Conservation (phyloP, 2,329 filamentous ascomycete species). For the Alternaria angustiovoidea region DNA sequence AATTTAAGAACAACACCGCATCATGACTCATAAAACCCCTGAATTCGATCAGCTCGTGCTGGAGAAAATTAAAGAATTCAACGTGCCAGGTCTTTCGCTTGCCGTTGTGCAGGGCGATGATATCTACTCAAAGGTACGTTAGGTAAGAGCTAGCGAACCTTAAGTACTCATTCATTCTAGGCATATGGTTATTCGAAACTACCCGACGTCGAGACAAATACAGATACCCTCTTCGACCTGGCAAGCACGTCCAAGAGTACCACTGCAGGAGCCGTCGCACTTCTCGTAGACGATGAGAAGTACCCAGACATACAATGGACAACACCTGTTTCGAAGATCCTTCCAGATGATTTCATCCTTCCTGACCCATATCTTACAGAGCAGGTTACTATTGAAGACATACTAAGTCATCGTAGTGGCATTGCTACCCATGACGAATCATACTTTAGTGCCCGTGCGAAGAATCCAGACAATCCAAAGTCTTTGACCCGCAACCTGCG, state of each 20-base stretch:
- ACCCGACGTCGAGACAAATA: background rate
- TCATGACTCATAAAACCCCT: background rate
- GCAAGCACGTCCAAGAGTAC: background rate
- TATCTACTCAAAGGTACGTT: background rate
- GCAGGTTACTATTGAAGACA: background rate
- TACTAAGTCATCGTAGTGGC: background rate
- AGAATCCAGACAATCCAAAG: background rate
- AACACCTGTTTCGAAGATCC: background rate
- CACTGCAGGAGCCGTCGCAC: background rate
- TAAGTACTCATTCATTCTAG: background rate
- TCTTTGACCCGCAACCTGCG: constrained; percentile 47
- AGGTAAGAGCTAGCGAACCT: background rate
- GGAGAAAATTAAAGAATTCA: background rate
- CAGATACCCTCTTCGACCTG: background rate
- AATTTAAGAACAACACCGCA: accelerated
- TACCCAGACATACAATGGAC: background rate
- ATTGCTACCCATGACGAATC: background rate
- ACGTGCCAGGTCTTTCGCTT: background rate
- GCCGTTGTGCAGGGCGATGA: background rate
- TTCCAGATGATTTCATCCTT: background rate
- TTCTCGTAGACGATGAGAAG: background rate
- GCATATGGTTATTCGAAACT: background rate
- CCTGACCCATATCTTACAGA: background rate
- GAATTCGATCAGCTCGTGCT: background rate
- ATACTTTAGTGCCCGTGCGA: background rate